Percentiles rank a stretch among this genome's conserved stretches.
Evolutionary conservation across 1,284 basidiomycete genomes (phyloP).

Genomic region (Stereum hirsutum): DNA sequence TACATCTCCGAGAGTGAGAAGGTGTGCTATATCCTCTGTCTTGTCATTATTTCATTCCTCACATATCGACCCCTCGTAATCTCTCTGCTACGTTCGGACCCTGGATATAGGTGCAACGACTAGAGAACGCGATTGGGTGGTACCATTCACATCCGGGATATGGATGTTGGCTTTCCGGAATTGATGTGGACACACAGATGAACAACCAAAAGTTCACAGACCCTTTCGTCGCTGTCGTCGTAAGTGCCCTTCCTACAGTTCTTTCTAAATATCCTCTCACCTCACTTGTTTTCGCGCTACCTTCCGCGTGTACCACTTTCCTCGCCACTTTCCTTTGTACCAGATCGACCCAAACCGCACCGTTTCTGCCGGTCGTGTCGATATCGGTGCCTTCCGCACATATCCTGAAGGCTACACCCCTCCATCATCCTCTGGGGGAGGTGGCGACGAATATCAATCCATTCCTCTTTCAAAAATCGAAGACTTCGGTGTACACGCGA

Average conservation of each 20-base stretch:
- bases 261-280: neutral
- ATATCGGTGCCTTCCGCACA: slow-evolving; percentile 97
- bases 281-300: slow-evolving; percentile 1
- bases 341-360: slow-evolving; percentile 98
- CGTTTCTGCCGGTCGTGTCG: slow-evolving; percentile 94
- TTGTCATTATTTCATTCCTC: neutral
- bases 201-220: slow-evolving; percentile 94
- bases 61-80: too few species aligned
- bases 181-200: slow-evolving; percentile 93
- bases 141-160: slow-evolving; percentile 98
- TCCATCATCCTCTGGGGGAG: slow-evolving; percentile 48
- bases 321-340: too few species aligned
- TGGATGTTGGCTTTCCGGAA: slow-evolving; percentile 95
- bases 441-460: slow-evolving; percentile 89
- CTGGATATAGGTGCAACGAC: slow-evolving; percentile 54
- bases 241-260: slow-evolving; percentile 29
- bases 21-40: slow-evolving; percentile 33
- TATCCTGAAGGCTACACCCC: slow-evolving; percentile 91
- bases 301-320: neutral
- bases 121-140: slow-evolving; percentile 95
- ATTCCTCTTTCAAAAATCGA: slow-evolving; percentile 94
- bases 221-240: slow-evolving; percentile 95
- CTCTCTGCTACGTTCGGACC: too few species aligned
- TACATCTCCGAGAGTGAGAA: slow-evolving; percentile 76
- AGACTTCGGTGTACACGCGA: slow-evolving; percentile 98